phyloP scores from a whole-genome alignment of 805 yeast genomes.

The Pichia nanzhaoensis region DNA sequence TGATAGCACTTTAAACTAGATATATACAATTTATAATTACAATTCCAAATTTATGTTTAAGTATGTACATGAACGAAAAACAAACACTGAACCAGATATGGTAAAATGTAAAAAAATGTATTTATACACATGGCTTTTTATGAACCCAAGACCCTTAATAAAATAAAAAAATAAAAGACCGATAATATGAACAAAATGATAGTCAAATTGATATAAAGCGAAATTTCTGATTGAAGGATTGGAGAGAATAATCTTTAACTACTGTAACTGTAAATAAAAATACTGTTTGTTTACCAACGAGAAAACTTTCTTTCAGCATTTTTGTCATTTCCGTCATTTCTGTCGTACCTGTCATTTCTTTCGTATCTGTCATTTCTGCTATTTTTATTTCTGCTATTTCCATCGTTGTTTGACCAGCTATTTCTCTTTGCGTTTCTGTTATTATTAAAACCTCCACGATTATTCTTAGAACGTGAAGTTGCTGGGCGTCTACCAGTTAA shows the following conservation, averaged over 20 bases:
- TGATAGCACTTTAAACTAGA: no score
- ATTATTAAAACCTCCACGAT: constrained; percentile 5
- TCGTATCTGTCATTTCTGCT: constrained; percentile 4
- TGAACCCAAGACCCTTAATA: no score
- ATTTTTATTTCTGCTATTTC: constrained; percentile 6
- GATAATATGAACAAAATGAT: not conserved
- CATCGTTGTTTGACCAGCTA: constrained; percentile 10
- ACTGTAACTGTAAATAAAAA: no score
- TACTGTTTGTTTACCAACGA: constrained; percentile 9
- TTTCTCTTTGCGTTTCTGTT: constrained; percentile 13
- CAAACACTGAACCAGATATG: no score
- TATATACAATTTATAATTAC: no score
- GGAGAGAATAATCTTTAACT: no score
- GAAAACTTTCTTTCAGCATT: constrained; percentile 6
- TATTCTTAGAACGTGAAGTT: not conserved
- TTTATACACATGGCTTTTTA: no score
- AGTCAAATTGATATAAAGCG: no score
- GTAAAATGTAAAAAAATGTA: no score
- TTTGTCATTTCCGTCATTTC: constrained; percentile 8
- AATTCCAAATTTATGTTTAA: no score
- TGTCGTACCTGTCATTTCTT: constrained; percentile 9
- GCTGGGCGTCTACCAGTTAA: constrained; percentile 27
- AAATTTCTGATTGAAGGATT: no score
- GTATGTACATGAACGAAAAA: no score
- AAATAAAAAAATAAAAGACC: not conserved